Conservation (phyloP, 1,284 basidiomycete genomes). For the Pseudozyma flocculosa region DNA sequence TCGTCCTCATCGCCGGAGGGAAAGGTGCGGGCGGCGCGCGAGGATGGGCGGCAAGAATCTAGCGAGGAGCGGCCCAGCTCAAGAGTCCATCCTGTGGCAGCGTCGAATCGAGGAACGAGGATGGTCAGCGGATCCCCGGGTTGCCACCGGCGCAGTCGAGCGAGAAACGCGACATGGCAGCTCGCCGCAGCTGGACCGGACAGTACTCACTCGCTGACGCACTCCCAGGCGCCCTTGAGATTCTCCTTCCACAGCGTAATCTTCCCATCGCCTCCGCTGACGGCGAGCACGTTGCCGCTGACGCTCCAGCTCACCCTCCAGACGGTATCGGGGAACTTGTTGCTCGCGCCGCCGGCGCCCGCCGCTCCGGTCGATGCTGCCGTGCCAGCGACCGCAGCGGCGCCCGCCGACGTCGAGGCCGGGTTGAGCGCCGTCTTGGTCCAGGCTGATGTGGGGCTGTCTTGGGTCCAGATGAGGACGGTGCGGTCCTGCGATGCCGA, state of each 20-base stretch:
- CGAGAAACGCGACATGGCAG: no score
- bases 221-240: slow-evolving; percentile 89
- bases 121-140: no score
- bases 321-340: slow-evolving; percentile 62
- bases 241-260: slow-evolving; percentile 98
- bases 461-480: slow-evolving; percentile 91
- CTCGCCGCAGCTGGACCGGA: no score
- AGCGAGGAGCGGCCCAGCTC: no score
- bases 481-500: slow-evolving; percentile 86
- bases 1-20: no score
- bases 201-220: slow-evolving; percentile 63
- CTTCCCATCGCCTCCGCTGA: slow-evolving; percentile 96
- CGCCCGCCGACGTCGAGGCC: slow-evolving; percentile 35
- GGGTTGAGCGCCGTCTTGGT: slow-evolving; percentile 82
- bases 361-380: slow-evolving; percentile 3
- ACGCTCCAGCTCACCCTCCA: slow-evolving; percentile 98
- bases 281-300: slow-evolving; percentile 91
- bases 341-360: background rate
- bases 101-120: no score
- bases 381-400: slow-evolving; percentile 5
- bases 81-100: no score
- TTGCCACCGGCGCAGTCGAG: no score
- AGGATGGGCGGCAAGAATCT: no score
- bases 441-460: slow-evolving; percentile 77
- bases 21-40: no score